Evolutionary conservation across 1,284 basidiomycete genomes (phyloP), one percentile per base, ranked within the genome.

Genomic region (Boletellus deceptivus): DNA sequence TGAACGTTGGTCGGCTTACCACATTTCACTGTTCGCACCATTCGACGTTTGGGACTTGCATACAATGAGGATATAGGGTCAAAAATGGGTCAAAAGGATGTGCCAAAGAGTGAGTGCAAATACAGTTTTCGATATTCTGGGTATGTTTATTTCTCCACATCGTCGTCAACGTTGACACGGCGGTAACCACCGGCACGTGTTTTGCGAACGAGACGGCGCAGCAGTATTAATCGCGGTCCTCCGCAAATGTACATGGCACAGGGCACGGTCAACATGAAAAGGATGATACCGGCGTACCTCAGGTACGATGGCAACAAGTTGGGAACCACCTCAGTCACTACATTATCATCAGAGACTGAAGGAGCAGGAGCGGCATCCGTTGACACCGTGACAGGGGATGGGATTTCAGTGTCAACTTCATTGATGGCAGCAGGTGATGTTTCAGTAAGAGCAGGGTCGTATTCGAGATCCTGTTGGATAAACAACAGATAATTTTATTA

Each of bases 211-310:
- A 77, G 48, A 34, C 76, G 73, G 37, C 74, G 72, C 48, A 77
- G 56, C 60, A 71, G 74, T 43, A 17, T 48, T 0, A 48, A 43
- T 31, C 73, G 74, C 42, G 72, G 43, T 24, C 82, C 82, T 34
- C 83, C 82, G 36, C 84, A 83, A 52, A 78, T 62, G 57, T 86
- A 83, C n/a, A 79, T 64, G 11, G 66, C 78, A n/a, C 71, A 74
- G 22, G 76, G 68, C 31, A 76, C 64, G 1, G 74, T 75, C 46
- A 75, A 68, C 49, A 80, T 59, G 43, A 83, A 50, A 16, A 62
- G 43, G 25, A 74, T 64, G 53, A 81, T 69, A 54, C 78, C 65
- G 33, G 79, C 53, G 55, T 75, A 79, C 55, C 68, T 67, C 37
- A 57, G 7, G 61, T 75, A 70, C 29, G 71, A 65, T 34, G 66